A percentile compares a stretch with the other conserved stretches of the same genome.
Evolutionary conservation across 768 basidiomycete species (phyloP).

Genomic region (Lactarius pseudohatsudake): DNA sequence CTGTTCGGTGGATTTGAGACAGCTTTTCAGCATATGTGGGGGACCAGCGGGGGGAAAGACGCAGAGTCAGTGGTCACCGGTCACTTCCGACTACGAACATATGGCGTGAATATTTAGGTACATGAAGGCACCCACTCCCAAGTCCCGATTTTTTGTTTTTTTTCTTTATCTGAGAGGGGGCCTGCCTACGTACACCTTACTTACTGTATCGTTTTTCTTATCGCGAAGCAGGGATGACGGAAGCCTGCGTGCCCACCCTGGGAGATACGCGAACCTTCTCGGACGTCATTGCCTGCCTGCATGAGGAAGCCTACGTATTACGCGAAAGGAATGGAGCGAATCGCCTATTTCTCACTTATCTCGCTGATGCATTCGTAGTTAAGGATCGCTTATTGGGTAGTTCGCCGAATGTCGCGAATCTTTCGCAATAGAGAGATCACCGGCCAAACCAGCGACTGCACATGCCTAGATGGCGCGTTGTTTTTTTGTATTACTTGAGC

Average conservation of each 20-base stretch:
- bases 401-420: slow-evolving; percentile 13
- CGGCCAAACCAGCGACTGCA: not conserved
- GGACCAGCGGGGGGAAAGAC: too few species aligned
- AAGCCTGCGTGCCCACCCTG: slow-evolving; percentile 1
- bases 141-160: not conserved
- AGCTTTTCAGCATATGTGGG: not conserved
- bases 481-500: not conserved
- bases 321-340: slow-evolving; percentile 19
- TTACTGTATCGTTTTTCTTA: slow-evolving; percentile 10
- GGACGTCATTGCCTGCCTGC: slow-evolving; percentile 11
- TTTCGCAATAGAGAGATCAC: not conserved
- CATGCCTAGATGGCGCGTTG: not conserved
- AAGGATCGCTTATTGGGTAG: not conserved
- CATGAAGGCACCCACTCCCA: not conserved
- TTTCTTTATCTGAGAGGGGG: not conserved
- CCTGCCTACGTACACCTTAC: not conserved
- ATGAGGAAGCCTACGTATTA: slow-evolving; percentile 8
- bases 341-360: slow-evolving; percentile 11
- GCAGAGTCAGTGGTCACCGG: not conserved
- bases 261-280: slow-evolving; percentile 17
- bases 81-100: not conserved
- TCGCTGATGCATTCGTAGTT: slow-evolving; percentile 8
- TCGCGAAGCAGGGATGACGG: slow-evolving; percentile 21
- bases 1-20: not conserved
- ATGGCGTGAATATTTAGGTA: slow-evolving; percentile 11